Evolutionary conservation across 2,329 filamentous ascomycete species (phyloP).

Genomic region (Pseudocercospora vitis): DNA sequence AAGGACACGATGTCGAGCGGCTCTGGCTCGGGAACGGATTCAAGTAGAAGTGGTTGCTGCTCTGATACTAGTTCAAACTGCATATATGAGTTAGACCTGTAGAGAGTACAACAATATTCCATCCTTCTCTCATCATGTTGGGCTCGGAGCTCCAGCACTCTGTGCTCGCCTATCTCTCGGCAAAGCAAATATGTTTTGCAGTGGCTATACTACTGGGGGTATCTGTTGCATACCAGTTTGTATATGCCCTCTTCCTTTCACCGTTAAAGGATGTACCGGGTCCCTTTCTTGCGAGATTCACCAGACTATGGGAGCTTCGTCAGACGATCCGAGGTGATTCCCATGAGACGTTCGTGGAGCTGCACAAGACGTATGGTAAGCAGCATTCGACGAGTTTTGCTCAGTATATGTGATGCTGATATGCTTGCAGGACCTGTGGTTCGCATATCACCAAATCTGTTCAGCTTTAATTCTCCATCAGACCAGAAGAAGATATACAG

Average conservation of each 20-base stretch:
- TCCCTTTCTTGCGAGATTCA: slow-evolving; percentile 12
- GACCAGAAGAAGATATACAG: slow-evolving; percentile 38
- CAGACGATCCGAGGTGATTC: slow-evolving; percentile 9
- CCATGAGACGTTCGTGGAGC: neutral
- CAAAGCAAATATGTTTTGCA: neutral
- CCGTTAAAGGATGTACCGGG: slow-evolving; percentile 8
- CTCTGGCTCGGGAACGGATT: too few relatives aligned
- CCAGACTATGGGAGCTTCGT: slow-evolving; percentile 12
- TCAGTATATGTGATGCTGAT: neutral
- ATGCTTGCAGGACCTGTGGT: slow-evolving; percentile 26
- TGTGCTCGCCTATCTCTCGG: neutral
- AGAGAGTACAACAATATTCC: too few relatives aligned
- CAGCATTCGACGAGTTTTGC: neutral
- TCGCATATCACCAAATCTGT: slow-evolving; percentile 35
- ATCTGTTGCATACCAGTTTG: neutral
- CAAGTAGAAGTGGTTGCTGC: too few relatives aligned
- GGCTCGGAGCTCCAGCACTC: neutral
- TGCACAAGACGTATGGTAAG: slow-evolving; percentile 14
- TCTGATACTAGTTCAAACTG: too few relatives aligned
- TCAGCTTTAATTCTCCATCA: slow-evolving; percentile 32
- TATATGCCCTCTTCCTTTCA: neutral
- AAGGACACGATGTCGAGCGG: too few relatives aligned
- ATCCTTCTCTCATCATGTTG: neutral
- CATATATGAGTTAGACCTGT: too few relatives aligned
- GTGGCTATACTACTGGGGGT: neutral